phyloP scores from a whole-genome alignment of 176 grass and related monocot genomes.

The Cymbopogon citratus region DNA sequence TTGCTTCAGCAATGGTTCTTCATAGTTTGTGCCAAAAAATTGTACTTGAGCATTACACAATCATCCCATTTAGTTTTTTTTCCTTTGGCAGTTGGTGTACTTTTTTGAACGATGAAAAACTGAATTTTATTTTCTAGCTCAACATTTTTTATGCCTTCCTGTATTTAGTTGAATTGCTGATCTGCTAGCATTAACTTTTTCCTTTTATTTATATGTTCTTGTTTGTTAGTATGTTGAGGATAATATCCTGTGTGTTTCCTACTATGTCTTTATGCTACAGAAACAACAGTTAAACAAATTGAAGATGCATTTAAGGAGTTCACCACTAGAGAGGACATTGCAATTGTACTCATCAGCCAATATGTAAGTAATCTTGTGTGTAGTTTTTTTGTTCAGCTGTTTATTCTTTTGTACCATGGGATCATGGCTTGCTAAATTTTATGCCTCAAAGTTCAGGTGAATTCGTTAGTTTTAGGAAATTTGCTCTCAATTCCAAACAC shows the following conservation, averaged over 20 bases:
- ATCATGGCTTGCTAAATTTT: not conserved
- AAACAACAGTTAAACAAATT: slow-evolving; percentile 27
- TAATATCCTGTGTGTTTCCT: not conserved
- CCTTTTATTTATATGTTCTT: not conserved
- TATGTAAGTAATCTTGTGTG: not conserved
- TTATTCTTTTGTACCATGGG: not conserved
- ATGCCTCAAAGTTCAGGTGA: not conserved
- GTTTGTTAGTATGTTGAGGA: not conserved
- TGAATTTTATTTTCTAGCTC: not conserved
- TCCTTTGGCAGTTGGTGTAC: not conserved
- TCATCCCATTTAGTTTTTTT: not conserved
- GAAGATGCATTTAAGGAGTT: slow-evolving; percentile 35
- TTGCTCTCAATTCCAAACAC: not conserved
- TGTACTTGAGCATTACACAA: not conserved
- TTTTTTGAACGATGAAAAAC: not conserved
- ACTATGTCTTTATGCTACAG: not conserved
- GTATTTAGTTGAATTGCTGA: too few species aligned
- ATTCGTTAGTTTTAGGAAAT: not conserved
- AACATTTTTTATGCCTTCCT: not conserved
- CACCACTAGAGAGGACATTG: slow-evolving; percentile 17
- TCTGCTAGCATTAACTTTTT: not conserved
- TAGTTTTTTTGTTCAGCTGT: not conserved
- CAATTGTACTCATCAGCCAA: slow-evolving; percentile 23
- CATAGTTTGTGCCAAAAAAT: not conserved
- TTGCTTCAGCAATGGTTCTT: not conserved